Evolutionary conservation across 345 rosid genomes (phyloP), one percentile per base, ranked within the genome.

Genomic region (Eucalyptus pauciflora): DNA sequence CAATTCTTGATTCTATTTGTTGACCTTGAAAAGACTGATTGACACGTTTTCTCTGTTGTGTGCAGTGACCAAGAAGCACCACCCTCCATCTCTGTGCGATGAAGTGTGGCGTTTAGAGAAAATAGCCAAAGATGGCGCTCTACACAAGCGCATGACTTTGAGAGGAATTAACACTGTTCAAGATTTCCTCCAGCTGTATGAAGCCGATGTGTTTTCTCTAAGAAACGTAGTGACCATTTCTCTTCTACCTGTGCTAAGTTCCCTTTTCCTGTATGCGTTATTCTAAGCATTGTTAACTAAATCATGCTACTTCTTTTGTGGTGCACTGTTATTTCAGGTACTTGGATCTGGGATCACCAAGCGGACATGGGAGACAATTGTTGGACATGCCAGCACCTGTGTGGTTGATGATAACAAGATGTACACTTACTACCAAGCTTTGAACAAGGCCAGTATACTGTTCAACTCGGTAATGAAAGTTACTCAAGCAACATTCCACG

Each of bases 301-400:
- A 27, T 46, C 41, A 50, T 8, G 69, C 76, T 10, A 6, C n/a
- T 31, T 86, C 29, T 41, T 89, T 56, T 33, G 31, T 5, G 50
- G 52, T 60, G 20, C 76, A 88, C 83, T 83, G 83, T 81, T 45
- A 17, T 14, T 60, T 89, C 92, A 98, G 99, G 89, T 94, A 11
- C 88, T 97, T 56, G 90, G 92, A 80, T 58, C 54, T 37, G 91
- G 91, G 49, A 90, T 92, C 88, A 88, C 98, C 43, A 93, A 87
- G 87, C 94, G 27, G 90, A 92, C 10, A 20, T 97, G 97, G 98
- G 93, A 95, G 3, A 86, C 90, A 50, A 95, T 97, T 86, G 89
- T 95, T 48, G 90, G 90, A 7, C 99, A 98, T 52, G 99, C 98
- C 9, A 87, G 60, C 20, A 9, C 86, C 8, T 98, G 99, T 91